These are phyloP conservation scores for Zygotorulaspora danielsina DNA, from an alignment of 805 yeast species.

Conservation along the genomic window DNA sequence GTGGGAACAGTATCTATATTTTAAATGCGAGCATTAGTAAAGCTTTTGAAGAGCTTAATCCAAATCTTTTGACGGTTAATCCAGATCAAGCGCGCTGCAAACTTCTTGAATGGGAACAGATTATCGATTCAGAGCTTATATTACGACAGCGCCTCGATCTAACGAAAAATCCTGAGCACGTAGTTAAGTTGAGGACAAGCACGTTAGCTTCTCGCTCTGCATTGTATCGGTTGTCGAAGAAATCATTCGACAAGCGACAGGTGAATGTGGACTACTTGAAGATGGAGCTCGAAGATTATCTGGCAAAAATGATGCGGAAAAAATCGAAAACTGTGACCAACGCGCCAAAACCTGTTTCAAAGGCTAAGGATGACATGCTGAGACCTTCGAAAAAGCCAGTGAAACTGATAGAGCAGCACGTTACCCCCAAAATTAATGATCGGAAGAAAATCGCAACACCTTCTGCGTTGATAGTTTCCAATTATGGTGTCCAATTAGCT, in stretches of 20 bases:
- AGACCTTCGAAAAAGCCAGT: too few species aligned
- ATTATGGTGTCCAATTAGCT: not conserved
- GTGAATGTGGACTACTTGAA: constrained; percentile 11
- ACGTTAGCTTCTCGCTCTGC: constrained; percentile 23
- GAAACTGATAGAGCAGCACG: constrained; percentile 1
- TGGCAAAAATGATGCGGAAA: constrained; percentile 7
- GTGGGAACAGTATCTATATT: constrained; percentile 22
- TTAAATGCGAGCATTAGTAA: constrained; percentile 16
- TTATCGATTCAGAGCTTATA: constrained; percentile 57
- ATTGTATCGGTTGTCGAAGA: constrained; percentile 20
- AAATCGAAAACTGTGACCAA: not conserved
- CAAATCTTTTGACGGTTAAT: constrained; percentile 14
- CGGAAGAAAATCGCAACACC: not conserved
- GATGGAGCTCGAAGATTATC: constrained; percentile 16
- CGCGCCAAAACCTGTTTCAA: not conserved
- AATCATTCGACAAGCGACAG: constrained; percentile 15
- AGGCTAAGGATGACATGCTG: too few species aligned
- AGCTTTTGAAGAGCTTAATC: constrained; percentile 20
- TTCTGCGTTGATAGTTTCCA: not conserved
- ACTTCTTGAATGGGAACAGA: constrained; percentile 60
- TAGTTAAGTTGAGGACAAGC: constrained; percentile 21
- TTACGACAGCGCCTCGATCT: constrained; percentile 44
- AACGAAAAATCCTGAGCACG: constrained; percentile 15
- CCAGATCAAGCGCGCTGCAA: constrained; percentile 33
- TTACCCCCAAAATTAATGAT: not conserved